phyloP scores from a whole-genome alignment of 305 asterid genomes.

The Fraxinus paxiana region DNA sequence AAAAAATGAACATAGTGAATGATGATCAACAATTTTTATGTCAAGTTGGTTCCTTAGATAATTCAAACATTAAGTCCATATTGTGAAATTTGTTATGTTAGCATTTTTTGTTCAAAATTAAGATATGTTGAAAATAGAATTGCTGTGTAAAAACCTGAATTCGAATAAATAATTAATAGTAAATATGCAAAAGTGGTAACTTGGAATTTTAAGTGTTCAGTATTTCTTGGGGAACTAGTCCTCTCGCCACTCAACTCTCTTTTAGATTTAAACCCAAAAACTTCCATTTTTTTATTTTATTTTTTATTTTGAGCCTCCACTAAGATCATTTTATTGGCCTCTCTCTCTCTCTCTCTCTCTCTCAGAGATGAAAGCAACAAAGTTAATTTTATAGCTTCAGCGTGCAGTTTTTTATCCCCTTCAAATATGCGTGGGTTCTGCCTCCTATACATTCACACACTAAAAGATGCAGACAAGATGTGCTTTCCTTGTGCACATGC shows the following conservation, averaged over 20 bases:
- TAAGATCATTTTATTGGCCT: background rate
- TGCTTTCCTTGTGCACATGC: too few species aligned
- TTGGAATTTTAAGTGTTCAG: background rate
- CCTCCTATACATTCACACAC: too few species aligned
- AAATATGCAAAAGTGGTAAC: background rate
- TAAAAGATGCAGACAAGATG: too few species aligned
- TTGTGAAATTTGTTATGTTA: background rate
- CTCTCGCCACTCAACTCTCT: background rate
- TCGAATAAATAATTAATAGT: background rate
- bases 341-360: too few species aligned
- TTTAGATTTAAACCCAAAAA: background rate
- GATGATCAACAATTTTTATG: background rate
- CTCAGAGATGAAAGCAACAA: background rate
- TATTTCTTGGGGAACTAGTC: background rate
- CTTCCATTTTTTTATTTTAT: background rate
- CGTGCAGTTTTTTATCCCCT: too few species aligned
- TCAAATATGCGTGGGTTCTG: too few species aligned
- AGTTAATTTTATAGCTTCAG: background rate
- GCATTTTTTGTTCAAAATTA: background rate
- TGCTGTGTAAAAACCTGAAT: background rate
- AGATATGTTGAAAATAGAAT: background rate
- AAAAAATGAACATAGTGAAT: background rate
- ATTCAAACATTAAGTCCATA: background rate
- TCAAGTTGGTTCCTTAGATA: background rate
- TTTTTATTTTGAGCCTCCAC: background rate